phyloP scores from a whole-genome alignment of 345 rosid genomes.

The Eucalyptus guilfoylei region DNA sequence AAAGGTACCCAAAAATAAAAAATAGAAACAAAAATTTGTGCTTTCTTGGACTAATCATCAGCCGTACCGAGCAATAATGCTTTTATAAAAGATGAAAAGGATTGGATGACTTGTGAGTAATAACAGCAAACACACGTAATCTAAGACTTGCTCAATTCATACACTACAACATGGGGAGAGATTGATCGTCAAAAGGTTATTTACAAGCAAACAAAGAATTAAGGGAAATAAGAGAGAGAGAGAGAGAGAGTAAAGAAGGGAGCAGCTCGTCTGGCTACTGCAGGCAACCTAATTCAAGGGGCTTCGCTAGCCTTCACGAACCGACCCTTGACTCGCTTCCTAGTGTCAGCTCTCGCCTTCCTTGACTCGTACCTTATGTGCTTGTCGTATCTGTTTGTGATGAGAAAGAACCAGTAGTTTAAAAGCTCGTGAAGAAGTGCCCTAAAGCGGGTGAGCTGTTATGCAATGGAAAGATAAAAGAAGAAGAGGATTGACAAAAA shows the following conservation, averaged over 20 bases:
- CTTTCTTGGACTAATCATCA: background rate
- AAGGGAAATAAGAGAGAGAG: background rate
- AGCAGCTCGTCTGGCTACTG: background rate
- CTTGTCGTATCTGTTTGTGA: constrained; percentile 56
- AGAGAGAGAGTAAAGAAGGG: background rate
- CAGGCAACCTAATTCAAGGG: constrained; percentile 16
- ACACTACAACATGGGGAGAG: background rate
- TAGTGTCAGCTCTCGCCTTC: constrained; percentile 91
- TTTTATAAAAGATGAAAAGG: background rate
- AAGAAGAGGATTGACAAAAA: background rate
- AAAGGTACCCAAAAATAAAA: background rate
- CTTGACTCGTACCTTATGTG: constrained; percentile 94
- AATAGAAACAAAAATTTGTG: background rate
- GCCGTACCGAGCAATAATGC: background rate
- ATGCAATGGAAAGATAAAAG: background rate
- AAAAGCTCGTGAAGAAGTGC: background rate
- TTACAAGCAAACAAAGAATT: background rate
- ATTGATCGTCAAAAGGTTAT: background rate
- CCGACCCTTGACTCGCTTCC: constrained; percentile 87
- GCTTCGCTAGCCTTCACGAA: constrained; percentile 75
- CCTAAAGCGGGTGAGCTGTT: background rate
- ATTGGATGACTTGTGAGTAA: background rate
- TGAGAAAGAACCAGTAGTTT: background rate
- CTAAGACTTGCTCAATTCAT: background rate
- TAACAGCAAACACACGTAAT: background rate